Evolutionary conservation across 2,329 filamentous ascomycete genomes (phyloP), one percentile per base, ranked within the genome.

Genomic region (Septoria linicola): DNA sequence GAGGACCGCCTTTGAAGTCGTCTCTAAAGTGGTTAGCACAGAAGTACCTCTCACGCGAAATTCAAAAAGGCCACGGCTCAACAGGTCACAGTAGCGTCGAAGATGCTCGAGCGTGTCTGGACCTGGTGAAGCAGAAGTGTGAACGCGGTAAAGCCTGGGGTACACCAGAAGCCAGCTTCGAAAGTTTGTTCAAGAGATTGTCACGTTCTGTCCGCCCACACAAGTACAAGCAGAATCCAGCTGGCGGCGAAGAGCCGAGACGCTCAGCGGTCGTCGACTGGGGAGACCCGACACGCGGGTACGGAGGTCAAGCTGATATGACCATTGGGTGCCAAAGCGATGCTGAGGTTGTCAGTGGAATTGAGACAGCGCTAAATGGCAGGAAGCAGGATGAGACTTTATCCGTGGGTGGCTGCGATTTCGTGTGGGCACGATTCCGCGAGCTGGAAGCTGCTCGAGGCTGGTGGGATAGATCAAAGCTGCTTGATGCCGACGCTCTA

Each of bases 51-150:
- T 80, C 80, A 44, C 86, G 88, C 50, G 88, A 95, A 68, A 95
- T 99, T 46, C 93, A 99, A 67, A 89, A 88, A 63, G 84, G 83
- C 36, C 72, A 77, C 57, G 87, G 86, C 43, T 76, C 76, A 13
- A 76, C 78, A 13, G 93, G 93, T 13, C 93, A 99, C 68, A 86
- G 97, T 76, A 93, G 88, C 52, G 80, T 96, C 57, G 93, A 99
- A 70, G 93, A 99, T 68, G 90, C 93, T 11, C 84, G 80, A 59
- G 90, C 93, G 2, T 95, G 90, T 58, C 83, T 99, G 11, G 91
- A 97, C 63, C 84, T 99, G 1, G 83, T 97, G 41, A 95, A 93
- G 70, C 85, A 92, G 66, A 99, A 99, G 70, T 96, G 92, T 68
- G 91, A 97, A 69, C 93, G 88, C 71, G 93, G 93, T 34, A 88